Evolutionary conservation across 108 stramenopile species (phyloP).

Genomic region (Nannochloropsis salina): DNA sequence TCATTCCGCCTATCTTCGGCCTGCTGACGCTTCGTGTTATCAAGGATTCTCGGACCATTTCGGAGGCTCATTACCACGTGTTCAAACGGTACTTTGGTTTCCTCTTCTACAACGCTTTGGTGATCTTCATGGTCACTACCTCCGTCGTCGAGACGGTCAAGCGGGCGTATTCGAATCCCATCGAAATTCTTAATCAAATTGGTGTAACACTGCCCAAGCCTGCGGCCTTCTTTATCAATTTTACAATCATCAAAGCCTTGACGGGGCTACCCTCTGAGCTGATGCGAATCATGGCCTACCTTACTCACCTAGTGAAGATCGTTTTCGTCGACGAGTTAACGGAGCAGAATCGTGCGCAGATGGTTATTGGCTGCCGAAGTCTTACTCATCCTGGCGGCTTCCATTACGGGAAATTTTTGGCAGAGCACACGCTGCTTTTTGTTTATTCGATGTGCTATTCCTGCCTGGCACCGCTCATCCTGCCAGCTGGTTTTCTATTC

Average conservation of each 20-base stretch:
- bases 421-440: slow-evolving; percentile 35
- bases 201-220: slow-evolving; percentile 23
- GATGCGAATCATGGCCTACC: slow-evolving; percentile 24
- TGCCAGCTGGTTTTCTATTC: slow-evolving; percentile 43
- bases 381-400: slow-evolving; percentile 28
- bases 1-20: not conserved
- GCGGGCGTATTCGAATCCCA: not conserved
- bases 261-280: slow-evolving; percentile 26
- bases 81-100: slow-evolving; percentile 30
- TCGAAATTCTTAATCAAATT: not conserved
- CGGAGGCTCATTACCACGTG: slow-evolving; percentile 5
- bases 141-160: slow-evolving; percentile 28
- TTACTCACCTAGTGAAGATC: not conserved
- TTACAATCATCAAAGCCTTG: slow-evolving; percentile 25
- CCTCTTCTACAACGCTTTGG: slow-evolving; percentile 26
- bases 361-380: slow-evolving; percentile 22
- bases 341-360: not conserved
- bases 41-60: slow-evolving; percentile 18
- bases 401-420: slow-evolving; percentile 25
- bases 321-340: slow-evolving; percentile 18
- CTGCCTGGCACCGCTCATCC: slow-evolving; percentile 28
- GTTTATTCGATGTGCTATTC: slow-evolving; percentile 23
- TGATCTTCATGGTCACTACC: slow-evolving; percentile 23
- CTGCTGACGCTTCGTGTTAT: slow-evolving; percentile 5
- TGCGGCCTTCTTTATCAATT: slow-evolving; percentile 33